Evolutionary conservation across 202 grass and related monocot genomes (phyloP), one percentile per base, ranked within the genome.

Genomic region (Eragrostis tef): DNA sequence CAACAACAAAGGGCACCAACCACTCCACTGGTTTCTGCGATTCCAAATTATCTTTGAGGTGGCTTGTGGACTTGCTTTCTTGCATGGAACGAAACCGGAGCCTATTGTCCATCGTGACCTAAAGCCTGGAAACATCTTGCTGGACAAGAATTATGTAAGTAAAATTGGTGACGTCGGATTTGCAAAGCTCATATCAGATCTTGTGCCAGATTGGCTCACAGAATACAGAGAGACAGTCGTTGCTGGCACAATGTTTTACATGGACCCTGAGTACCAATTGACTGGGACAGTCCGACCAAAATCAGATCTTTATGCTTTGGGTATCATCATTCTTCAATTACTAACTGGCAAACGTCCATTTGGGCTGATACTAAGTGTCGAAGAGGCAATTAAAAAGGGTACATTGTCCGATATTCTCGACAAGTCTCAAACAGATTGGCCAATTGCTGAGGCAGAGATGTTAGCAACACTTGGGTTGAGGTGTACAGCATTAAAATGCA

Each of bases 241-340:
- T 49, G 92, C 88, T 11, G 92, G 95, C 75, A 98, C 95, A 2
- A 34, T 98, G 41, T 91, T 75, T 70, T 98, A 98, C 60, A 98
- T 95, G 92, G 95, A 98, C 82, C 95, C 95, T 63, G 95, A 95
- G 74, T 98, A 98, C 76, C 88, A 98, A 25, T 85, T 79, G 78
- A 98, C 95, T 0, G 95, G 95, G 22, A 98, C 95, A 0, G 60
- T 98, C 52, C 88, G 95, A 4, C 92, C 87, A 0, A 98, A 95
- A 60, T 98, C 95, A 0, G 95, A 98, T 53, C 73, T 98, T 12
- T 98, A 90, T 26, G 95, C 86, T 5, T 79, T 93, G 22, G 95
- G 95, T 7, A 64, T 95, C n/a, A 78, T 93, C 81, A 87, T 84
- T 4, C 87, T 98, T 45, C 95, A 98, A 73, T 73, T 98, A 53